A percentile compares a stretch with the other conserved stretches of the same genome.
Conservation (phyloP, 768 basidiomycete genomes). For the Pleurotus tuoliensis region DNA sequence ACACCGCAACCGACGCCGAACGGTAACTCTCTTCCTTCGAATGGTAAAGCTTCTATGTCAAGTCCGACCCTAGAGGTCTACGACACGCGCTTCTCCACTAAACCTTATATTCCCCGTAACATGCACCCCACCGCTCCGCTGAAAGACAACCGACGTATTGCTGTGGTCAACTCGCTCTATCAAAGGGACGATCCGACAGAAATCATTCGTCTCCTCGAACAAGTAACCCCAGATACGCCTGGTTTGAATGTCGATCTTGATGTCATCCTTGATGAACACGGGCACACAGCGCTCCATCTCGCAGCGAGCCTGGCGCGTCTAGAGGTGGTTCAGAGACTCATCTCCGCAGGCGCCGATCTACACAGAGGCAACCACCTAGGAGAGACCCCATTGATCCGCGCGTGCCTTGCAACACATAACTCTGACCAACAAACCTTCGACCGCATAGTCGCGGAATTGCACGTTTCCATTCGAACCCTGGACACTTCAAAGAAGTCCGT, state of each 20-base stretch:
- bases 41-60: constrained; percentile 37
- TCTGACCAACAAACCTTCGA: constrained; percentile 76
- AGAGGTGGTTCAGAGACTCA: constrained; percentile 62
- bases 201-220: constrained; percentile 63
- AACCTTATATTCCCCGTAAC: constrained; percentile 48
- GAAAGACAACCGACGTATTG: constrained; percentile 53
- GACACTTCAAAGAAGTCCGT: constrained; percentile 85
- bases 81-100: constrained; percentile 63
- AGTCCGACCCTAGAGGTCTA: constrained; percentile 40
- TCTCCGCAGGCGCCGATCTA: constrained; percentile 79
- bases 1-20: constrained; percentile 32
- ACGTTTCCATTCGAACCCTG: constrained; percentile 78
- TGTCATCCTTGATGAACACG: constrained; percentile 88
- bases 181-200: constrained; percentile 63
- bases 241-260: constrained; percentile 58
- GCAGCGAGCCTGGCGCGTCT: constrained; percentile 83
- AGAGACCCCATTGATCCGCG: constrained; percentile 92
- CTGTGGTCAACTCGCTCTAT: constrained; percentile 63
- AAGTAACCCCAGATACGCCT: constrained; percentile 43
- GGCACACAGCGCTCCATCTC: constrained; percentile 91
- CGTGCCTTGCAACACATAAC: constrained; percentile 85
- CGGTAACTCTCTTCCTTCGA: constrained; percentile 44
- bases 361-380: constrained; percentile 90
- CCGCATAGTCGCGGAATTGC: constrained; percentile 57
- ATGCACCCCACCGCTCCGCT: constrained; percentile 51